Conservation (phyloP, 306 rosid species). For the Sicyos edulis region DNA sequence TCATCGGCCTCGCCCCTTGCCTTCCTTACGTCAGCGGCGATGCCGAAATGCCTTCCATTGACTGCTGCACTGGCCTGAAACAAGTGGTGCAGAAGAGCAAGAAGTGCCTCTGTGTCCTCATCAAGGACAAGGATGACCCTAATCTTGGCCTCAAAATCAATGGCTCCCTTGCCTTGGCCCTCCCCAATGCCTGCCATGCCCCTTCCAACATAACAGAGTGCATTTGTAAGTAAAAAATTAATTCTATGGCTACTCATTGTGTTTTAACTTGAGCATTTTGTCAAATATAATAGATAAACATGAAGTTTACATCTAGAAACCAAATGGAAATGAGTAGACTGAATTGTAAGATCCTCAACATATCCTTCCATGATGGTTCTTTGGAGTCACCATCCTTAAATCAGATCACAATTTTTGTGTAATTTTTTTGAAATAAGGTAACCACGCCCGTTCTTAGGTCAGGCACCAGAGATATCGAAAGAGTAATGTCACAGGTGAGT, state of each 20-base stretch:
- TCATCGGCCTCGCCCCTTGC: conserved; percentile 44
- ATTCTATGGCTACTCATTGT: neutral
- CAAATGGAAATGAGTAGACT: too few relatives aligned
- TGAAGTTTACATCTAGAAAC: too few relatives aligned
- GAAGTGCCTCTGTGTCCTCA: conserved; percentile 59
- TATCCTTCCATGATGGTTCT: too few relatives aligned
- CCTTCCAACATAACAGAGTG: conserved; percentile 50
- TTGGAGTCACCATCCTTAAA: too few relatives aligned
- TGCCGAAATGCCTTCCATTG: conserved; percentile 54
- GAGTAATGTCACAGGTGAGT: too few relatives aligned
- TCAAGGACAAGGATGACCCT: conserved; percentile 66
- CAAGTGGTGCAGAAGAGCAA: conserved; percentile 44
- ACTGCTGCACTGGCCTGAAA: conserved; percentile 64
- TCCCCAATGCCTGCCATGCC: conserved; percentile 46
- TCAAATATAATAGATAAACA: neutral
- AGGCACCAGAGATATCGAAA: too few relatives aligned
- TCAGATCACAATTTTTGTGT: too few relatives aligned
- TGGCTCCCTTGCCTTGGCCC: conserved; percentile 46
- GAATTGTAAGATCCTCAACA: too few relatives aligned
- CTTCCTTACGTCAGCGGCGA: conserved; percentile 53
- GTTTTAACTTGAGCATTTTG: neutral
- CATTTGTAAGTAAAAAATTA: conserved; percentile 31
- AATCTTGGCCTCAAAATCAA: conserved; percentile 57
- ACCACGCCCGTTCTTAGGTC: too few relatives aligned
- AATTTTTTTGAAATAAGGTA: too few relatives aligned